Evolutionary conservation across 129 eudicot species (phyloP).

Genomic region (Chrysanthemum seticuspe): DNA sequence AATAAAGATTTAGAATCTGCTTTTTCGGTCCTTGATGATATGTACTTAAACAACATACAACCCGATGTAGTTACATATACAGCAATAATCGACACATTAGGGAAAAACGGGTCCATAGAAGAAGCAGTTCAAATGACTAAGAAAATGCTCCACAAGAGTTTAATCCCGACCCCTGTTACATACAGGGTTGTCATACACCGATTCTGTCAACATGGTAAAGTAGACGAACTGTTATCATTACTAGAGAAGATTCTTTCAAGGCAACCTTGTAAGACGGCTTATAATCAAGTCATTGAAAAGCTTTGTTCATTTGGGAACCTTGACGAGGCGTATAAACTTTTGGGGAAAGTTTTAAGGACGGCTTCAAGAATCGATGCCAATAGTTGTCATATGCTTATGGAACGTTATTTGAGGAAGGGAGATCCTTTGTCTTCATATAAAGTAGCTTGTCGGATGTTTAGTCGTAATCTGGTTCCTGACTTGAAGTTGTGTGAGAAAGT

Average conservation of each 20-base stretch:
- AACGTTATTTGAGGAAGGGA: conserved; percentile 53
- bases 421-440: conserved; percentile 57
- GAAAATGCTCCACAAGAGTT: conserved; percentile 76
- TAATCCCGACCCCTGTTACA: conserved; percentile 80
- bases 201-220: conserved; percentile 58
- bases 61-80: conserved; percentile 86
- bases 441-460: conserved; percentile 83
- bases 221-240: conserved; percentile 52
- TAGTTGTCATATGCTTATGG: conserved; percentile 70
- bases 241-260: conserved; percentile 63
- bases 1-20: conserved; percentile 66
- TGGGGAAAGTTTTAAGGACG: conserved; percentile 67
- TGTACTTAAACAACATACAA: conserved; percentile 73
- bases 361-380: conserved; percentile 65
- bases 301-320: conserved; percentile 65
- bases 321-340: conserved; percentile 65
- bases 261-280: conserved; percentile 46
- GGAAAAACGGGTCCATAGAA: conserved; percentile 57
- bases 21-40: conserved; percentile 84
- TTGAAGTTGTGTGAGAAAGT: conserved; percentile 70
- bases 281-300: conserved; percentile 74
- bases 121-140: conserved; percentile 66
- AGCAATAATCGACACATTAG: conserved; percentile 60
- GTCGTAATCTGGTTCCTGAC: conserved; percentile 73
- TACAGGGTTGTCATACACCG: conserved; percentile 70